Conservation (phyloP, 768 basidiomycete genomes). For the Pisolithus tinctorius region DNA sequence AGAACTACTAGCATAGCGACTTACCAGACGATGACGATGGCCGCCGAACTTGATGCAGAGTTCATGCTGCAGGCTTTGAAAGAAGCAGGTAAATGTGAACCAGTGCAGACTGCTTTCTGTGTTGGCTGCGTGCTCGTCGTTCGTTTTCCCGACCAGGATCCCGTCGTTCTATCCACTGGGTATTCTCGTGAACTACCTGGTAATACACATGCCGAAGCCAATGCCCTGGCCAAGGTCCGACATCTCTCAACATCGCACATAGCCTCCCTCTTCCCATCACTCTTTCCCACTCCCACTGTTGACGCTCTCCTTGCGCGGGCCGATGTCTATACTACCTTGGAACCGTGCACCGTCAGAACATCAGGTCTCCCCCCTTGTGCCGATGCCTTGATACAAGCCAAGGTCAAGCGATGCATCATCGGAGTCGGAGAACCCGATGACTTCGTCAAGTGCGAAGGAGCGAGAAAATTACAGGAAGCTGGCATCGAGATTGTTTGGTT, state of each 20-base stretch:
- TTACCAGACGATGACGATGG: slow-evolving; percentile 2
- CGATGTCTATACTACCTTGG: slow-evolving; percentile 92
- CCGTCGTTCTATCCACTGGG: slow-evolving; percentile 65
- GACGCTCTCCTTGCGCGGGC: slow-evolving; percentile 47
- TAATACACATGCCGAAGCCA: slow-evolving; percentile 97
- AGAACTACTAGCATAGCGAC: too few relatives aligned
- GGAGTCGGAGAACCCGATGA: slow-evolving; percentile 90
- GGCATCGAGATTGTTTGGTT: slow-evolving; percentile 76
- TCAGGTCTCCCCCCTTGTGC: slow-evolving; percentile 86
- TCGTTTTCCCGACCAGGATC: slow-evolving; percentile 32
- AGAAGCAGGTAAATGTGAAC: slow-evolving; percentile 64
- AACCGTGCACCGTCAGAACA: slow-evolving; percentile 88
- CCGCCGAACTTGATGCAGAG: slow-evolving; percentile 20
- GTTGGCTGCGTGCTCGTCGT: slow-evolving; percentile 80
- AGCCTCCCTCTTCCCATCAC: slow-evolving; percentile 35
- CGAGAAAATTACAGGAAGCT: slow-evolving; percentile 57
- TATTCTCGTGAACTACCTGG: slow-evolving; percentile 88
- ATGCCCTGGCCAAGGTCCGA: slow-evolving; percentile 72
- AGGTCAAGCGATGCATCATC: slow-evolving; percentile 72
- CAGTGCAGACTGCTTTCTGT: slow-evolving; percentile 75
- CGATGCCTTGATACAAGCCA: slow-evolving; percentile 68
- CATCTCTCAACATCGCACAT: slow-evolving; percentile 40
- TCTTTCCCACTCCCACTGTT: slow-evolving; percentile 23
- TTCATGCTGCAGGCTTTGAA: slow-evolving; percentile 60
- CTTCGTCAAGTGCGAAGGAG: slow-evolving; percentile 92